Evolutionary conservation across 2,329 filamentous ascomycete genomes (phyloP).

Genomic region (Myriosclerotinia duriaeana): DNA sequence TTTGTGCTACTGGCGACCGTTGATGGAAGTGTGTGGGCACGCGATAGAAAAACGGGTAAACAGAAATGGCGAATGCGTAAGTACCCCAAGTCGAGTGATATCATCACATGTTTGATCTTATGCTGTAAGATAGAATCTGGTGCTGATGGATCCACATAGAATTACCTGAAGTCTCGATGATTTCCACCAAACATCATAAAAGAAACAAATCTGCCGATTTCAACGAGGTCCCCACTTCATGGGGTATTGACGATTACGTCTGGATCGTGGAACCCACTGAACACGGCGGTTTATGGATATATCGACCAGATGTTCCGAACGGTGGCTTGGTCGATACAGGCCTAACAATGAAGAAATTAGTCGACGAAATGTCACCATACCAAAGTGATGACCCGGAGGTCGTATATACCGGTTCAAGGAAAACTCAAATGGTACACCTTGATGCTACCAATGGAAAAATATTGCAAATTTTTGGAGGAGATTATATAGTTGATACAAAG

Average conservation of each 20-base stretch:
- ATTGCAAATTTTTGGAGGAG: constrained; percentile 78
- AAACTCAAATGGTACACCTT: constrained; percentile 83
- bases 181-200: constrained; percentile 82
- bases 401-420: constrained; percentile 88
- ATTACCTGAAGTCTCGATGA: constrained; percentile 56
- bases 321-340: constrained; percentile 63
- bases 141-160: constrained; percentile 70
- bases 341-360: constrained; percentile 79
- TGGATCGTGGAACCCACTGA: constrained; percentile 94
- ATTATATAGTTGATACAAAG: constrained; percentile 65
- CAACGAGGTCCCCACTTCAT: constrained; percentile 52
- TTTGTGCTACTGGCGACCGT: constrained; percentile 99
- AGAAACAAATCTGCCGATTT: constrained; percentile 62
- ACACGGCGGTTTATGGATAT: constrained; percentile 84
- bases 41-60: constrained; percentile 81
- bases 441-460: constrained; percentile 83
- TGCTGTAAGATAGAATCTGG: constrained; percentile 37
- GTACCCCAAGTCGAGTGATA: not conserved
- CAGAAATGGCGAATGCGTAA: constrained; percentile 62
- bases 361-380: constrained; percentile 79
- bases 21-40: constrained; percentile 92
- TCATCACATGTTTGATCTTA: not conserved
- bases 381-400: constrained; percentile 72
- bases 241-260: constrained; percentile 75
- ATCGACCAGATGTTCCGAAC: constrained; percentile 64